Percentiles rank a stretch among this genome's conserved stretches.
These are phyloP conservation scores for Penicillium simplicissimum DNA, from an alignment of 495 filamentous ascomycete genomes.

Conservation along the genomic window DNA sequence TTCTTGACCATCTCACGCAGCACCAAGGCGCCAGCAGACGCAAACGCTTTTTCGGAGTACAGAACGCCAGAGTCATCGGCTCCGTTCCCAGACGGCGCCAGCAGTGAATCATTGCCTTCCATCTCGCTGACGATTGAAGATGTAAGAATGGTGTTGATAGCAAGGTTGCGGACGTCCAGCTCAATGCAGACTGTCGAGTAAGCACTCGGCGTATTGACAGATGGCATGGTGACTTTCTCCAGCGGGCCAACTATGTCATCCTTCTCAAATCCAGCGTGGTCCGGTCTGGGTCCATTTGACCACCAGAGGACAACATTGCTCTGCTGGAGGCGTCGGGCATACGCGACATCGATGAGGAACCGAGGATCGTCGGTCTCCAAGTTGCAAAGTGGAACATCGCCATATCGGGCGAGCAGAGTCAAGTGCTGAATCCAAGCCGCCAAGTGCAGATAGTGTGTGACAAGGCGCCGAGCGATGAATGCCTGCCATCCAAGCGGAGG, in stretches of 20 bases:
- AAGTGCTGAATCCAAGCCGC: slow-evolving; percentile 91
- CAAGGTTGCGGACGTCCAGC: slow-evolving; percentile 87
- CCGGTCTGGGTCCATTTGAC: slow-evolving; percentile 80
- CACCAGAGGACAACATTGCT: slow-evolving; percentile 99
- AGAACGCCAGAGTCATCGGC: slow-evolving; percentile 65
- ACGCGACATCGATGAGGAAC: slow-evolving; percentile 93
- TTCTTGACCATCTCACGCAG: slow-evolving; percentile 97
- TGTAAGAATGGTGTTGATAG: slow-evolving; percentile 96
- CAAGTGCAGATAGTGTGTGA: slow-evolving; percentile 86
- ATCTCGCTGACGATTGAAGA: slow-evolving; percentile 97
- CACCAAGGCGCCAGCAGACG: slow-evolving; percentile 84
- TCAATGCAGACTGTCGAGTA: slow-evolving; percentile 98
- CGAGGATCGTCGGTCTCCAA: slow-evolving; percentile 90
- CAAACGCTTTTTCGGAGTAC: slow-evolving; percentile 88
- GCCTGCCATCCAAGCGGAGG: slow-evolving; percentile 93
- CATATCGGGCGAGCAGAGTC: slow-evolving; percentile 82
- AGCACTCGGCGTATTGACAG: slow-evolving; percentile 85
- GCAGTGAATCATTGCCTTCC: slow-evolving; percentile 72
- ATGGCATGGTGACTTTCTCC: slow-evolving; percentile 92
- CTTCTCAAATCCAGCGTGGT: slow-evolving; percentile 94
- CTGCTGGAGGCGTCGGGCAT: slow-evolving; percentile 84
- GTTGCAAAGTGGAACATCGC: slow-evolving; percentile 93
- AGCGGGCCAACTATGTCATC: slow-evolving; percentile 83
- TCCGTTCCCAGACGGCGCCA: slow-evolving; percentile 64
- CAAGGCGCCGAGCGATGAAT: slow-evolving; percentile 80